Percentiles rank a stretch among this genome's conserved stretches.
Conservation (phyloP, 1,284 basidiomycete species). For the Rhodotorula sp. region DNA sequence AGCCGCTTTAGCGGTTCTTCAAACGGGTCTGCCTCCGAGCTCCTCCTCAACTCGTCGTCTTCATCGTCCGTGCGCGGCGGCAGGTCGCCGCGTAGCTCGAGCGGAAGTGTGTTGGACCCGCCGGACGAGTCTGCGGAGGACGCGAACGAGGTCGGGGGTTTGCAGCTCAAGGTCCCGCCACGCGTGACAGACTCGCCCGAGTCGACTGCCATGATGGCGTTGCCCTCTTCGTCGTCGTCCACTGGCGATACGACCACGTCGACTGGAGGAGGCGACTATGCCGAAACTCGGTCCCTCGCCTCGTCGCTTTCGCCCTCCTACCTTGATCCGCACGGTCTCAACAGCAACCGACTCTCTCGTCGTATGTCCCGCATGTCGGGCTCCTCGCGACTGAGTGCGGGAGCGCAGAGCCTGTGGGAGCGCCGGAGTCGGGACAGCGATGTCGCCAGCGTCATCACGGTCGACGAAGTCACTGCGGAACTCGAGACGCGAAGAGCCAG, state of each 20-base stretch:
- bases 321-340: conserved; percentile 15
- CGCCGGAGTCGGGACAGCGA: conserved; percentile 54
- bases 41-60: conserved; percentile 31
- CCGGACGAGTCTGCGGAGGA: conserved; percentile 32
- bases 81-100: conserved; percentile 23
- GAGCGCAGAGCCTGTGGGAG: conserved; percentile 33
- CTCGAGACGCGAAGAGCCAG: conserved; percentile 77
- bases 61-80: conserved; percentile 1
- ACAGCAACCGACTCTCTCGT: conserved; percentile 16
- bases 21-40: conserved; percentile 56
- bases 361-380: conserved; percentile 27
- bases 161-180: not conserved
- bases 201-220: conserved; percentile 14
- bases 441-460: conserved; percentile 86
- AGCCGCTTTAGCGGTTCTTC: conserved; percentile 70
- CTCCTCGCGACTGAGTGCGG: conserved; percentile 22
- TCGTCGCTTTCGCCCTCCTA: conserved; percentile 25
- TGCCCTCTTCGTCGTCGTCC: conserved; percentile 10
- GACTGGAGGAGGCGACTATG: conserved; percentile 8
- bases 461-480: conserved; percentile 96
- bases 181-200: conserved; percentile 11
- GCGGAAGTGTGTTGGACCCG: conserved; percentile 22
- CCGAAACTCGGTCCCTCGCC: conserved; percentile 24
- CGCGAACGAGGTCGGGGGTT: not conserved
- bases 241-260: conserved; percentile 3